These are phyloP conservation scores for Xylaria sp. DNA, from an alignment of 495 filamentous ascomycete genomes.

Conservation along the genomic window DNA sequence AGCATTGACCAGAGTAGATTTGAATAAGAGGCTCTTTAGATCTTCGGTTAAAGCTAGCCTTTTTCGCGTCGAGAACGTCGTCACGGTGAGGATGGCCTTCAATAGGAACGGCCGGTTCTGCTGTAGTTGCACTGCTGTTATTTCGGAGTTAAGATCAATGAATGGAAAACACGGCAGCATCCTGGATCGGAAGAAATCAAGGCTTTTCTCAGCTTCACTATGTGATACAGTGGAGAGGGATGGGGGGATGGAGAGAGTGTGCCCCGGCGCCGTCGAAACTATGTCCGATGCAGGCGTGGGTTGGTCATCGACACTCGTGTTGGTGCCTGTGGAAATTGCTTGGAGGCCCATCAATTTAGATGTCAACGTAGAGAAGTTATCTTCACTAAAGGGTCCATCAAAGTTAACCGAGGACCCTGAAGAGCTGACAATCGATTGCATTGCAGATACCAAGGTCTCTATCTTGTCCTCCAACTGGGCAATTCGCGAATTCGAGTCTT, in stretches of 20 bases:
- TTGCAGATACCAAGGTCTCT: slow-evolving; percentile 55
- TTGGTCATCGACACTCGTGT: background rate
- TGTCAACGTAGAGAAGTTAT: background rate
- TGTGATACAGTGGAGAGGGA: background rate
- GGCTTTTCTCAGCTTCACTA: slow-evolving; percentile 43
- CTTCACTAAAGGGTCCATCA: background rate
- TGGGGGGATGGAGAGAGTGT: background rate
- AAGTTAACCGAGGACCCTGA: slow-evolving; percentile 13
- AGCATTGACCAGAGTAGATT: slow-evolving; percentile 48
- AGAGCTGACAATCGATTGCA: slow-evolving; percentile 40
- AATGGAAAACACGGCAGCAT: slow-evolving; percentile 55
- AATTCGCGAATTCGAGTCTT: slow-evolving; percentile 37
- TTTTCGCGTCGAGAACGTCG: slow-evolving; percentile 43
- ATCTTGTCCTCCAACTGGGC: slow-evolving; percentile 60
- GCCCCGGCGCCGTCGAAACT: background rate
- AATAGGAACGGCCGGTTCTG: slow-evolving; percentile 56
- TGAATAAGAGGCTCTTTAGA: slow-evolving; percentile 49
- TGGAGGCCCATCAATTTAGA: background rate
- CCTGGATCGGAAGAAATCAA: slow-evolving; percentile 50
- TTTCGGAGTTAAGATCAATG: slow-evolving; percentile 47
- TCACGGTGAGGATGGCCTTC: slow-evolving; percentile 56
- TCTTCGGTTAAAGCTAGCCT: slow-evolving; percentile 40
- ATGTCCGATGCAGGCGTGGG: slow-evolving; percentile 7
- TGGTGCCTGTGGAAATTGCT: background rate
- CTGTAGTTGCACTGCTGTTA: slow-evolving; percentile 52